A percentile compares a stretch with the other conserved stretches of the same genome.
Conservation (phyloP, 345 rosid genomes). For the Arabis hirsuta region DNA sequence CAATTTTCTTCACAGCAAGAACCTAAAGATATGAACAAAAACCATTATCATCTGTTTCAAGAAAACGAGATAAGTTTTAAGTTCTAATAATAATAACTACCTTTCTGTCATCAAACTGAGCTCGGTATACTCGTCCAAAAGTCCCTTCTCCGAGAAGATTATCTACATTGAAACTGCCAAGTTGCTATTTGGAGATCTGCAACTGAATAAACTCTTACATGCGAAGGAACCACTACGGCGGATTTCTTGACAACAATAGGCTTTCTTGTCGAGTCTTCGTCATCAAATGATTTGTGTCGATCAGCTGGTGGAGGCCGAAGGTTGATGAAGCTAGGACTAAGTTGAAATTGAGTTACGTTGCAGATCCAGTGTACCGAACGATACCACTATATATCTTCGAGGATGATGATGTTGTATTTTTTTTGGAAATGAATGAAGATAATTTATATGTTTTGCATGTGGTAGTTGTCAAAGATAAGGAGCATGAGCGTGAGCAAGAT, state of each 20-base stretch:
- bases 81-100: conserved; percentile 42
- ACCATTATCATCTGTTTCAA: neutral
- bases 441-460: too few relatives aligned
- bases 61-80: conserved; percentile 4
- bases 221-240: conserved; percentile 48
- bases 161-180: conserved; percentile 79
- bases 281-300: conserved; percentile 77
- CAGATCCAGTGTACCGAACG: too few relatives aligned
- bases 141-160: conserved; percentile 95
- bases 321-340: too few relatives aligned
- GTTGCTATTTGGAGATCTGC: conserved; percentile 97
- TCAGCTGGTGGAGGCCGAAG: conserved; percentile 83
- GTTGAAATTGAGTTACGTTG: too few relatives aligned
- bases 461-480: too few relatives aligned
- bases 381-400: too few relatives aligned
- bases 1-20: conserved; percentile 93
- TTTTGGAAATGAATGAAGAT: too few relatives aligned
- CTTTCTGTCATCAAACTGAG: conserved; percentile 83
- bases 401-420: too few relatives aligned
- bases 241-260: conserved; percentile 59
- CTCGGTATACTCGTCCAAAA: conserved; percentile 97
- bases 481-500: too few relatives aligned
- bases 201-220: conserved; percentile 75
- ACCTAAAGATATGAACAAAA: conserved; percentile 50
- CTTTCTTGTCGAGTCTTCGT: conserved; percentile 58